Conservation (phyloP, 148 eudicot species). For the Chenopodium quinoa region DNA sequence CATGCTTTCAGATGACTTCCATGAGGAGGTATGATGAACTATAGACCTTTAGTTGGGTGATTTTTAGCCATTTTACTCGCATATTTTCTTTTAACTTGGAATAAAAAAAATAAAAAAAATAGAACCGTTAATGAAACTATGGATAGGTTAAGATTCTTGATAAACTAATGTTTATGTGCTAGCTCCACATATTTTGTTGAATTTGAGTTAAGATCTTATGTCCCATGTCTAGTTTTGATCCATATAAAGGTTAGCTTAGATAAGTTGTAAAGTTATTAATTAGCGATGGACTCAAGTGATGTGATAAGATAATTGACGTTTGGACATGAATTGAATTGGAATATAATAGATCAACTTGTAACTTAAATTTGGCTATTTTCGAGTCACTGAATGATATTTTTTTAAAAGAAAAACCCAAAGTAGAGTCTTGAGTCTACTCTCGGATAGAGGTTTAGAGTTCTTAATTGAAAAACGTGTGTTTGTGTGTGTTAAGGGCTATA, state of each 20-base stretch:
- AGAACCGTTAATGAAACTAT: not conserved
- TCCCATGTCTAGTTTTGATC: not conserved
- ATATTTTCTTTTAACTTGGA: too few species aligned
- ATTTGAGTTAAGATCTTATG: not conserved
- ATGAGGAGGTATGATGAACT: not conserved
- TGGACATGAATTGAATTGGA: too few species aligned
- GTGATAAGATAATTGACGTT: too few species aligned
- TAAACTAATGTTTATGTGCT: not conserved
- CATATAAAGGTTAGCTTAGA: too few species aligned
- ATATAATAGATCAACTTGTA: not conserved
- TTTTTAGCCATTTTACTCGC: not conserved
- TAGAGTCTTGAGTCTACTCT: not conserved
- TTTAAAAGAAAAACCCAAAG: not conserved
- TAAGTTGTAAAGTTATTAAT: too few species aligned
- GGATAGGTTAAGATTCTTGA: not conserved
- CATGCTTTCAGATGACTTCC: not conserved
- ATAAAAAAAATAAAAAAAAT: too few species aligned
- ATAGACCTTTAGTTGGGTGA: not conserved
- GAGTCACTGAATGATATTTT: not conserved
- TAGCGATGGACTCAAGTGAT: too few species aligned
- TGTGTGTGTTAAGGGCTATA: not conserved
- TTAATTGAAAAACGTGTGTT: not conserved
- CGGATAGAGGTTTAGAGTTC: not conserved
- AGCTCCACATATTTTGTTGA: not conserved
- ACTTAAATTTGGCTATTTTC: too few species aligned